Evolutionary conservation across 441 rosid genomes (phyloP).

Genomic region (Corymbia citriodora): DNA sequence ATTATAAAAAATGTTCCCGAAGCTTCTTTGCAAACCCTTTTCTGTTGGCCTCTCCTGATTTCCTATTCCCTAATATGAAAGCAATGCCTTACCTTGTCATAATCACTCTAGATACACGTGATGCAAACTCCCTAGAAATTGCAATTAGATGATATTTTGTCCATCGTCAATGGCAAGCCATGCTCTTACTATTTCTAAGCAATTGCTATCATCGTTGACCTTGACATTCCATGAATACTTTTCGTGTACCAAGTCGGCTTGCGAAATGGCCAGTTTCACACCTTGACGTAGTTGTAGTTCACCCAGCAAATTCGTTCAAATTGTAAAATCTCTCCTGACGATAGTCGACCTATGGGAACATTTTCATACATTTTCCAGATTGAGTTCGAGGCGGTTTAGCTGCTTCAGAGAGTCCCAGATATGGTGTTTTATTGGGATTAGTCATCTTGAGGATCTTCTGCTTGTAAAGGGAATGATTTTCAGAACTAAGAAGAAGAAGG

Average conservation of each 20-base stretch:
- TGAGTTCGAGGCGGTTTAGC: background rate
- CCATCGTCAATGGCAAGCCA: background rate
- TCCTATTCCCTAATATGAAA: background rate
- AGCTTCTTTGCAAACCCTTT: background rate
- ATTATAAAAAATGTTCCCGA: background rate
- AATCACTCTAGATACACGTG: background rate
- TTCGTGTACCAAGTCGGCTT: background rate
- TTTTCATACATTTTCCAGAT: background rate
- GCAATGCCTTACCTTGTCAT: background rate
- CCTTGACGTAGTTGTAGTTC: background rate
- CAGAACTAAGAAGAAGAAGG: background rate
- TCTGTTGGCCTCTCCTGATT: background rate
- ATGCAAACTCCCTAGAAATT: background rate
- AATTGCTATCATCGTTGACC: background rate
- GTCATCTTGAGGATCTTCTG: background rate
- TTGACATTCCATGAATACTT: background rate
- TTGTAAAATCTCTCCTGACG: background rate
- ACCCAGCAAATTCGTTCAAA: background rate
- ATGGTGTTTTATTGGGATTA: background rate
- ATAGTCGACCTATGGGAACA: background rate
- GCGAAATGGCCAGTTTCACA: background rate
- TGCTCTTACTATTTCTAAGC: background rate
- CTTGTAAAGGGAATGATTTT: background rate
- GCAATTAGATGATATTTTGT: background rate
- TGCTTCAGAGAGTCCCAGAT: background rate